These are phyloP conservation scores for Apiospora malaysiana DNA, from an alignment of 2,329 filamentous ascomycete genomes.

Conservation along the genomic window DNA sequence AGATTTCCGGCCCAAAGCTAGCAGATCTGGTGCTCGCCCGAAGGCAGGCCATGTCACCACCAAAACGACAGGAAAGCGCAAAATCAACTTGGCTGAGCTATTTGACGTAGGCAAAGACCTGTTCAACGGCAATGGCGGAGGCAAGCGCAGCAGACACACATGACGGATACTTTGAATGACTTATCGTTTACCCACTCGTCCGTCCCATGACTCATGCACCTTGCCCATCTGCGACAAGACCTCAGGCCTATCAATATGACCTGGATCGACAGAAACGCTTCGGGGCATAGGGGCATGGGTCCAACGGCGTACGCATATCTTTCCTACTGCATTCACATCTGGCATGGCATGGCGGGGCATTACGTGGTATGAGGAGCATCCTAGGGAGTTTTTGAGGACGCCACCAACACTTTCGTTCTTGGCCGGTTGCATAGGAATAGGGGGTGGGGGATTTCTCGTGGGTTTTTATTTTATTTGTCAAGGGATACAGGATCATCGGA, in stretches of 20 bases:
- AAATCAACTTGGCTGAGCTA: slow-evolving; percentile 75
- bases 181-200: background rate
- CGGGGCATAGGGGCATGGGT: slow-evolving; percentile 14
- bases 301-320: slow-evolving; percentile 12
- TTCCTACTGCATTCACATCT: slow-evolving; percentile 15
- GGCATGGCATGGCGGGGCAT: slow-evolving; percentile 23
- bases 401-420: slow-evolving; percentile 19
- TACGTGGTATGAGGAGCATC: slow-evolving; percentile 22
- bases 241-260: slow-evolving; percentile 4
- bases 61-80: slow-evolving; percentile 73
- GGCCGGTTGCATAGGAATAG: slow-evolving; percentile 23
- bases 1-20: slow-evolving; percentile 33
- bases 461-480: slow-evolving; percentile 3
- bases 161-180: slow-evolving; percentile 33
- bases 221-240: background rate
- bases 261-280: background rate
- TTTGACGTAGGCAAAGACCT: slow-evolving; percentile 74
- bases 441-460: background rate
- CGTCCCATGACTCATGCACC: background rate
- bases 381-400: slow-evolving; percentile 22
- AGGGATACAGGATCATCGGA: slow-evolving; percentile 14
- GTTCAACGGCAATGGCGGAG: slow-evolving; percentile 50
- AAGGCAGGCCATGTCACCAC: slow-evolving; percentile 58
- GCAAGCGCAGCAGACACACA: slow-evolving; percentile 58
- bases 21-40: slow-evolving; percentile 33